Evolutionary conservation across 352 stramenopile species (phyloP).

Genomic region (Pythium insidiosum): DNA sequence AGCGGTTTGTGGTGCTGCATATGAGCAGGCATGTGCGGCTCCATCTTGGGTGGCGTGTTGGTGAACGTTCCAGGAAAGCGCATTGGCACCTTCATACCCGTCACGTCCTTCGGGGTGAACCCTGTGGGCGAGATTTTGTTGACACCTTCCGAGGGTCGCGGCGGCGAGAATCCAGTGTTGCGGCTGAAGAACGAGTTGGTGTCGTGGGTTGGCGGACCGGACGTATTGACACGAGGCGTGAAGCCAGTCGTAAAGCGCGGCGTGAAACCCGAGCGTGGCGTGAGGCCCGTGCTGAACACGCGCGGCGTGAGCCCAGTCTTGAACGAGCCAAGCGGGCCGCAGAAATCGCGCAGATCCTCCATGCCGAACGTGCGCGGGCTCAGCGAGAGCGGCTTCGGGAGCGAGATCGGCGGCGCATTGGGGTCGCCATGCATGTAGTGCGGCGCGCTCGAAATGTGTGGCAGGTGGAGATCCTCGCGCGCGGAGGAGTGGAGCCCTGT

Average conservation of each 20-base stretch:
- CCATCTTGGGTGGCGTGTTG: slow-evolving; percentile 50
- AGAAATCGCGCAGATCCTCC: slow-evolving; percentile 82
- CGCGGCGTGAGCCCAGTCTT: slow-evolving; percentile 77
- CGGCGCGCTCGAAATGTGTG: slow-evolving; percentile 21
- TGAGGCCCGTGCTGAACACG: slow-evolving; percentile 75
- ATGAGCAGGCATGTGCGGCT: slow-evolving; percentile 29
- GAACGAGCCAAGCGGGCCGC: slow-evolving; percentile 66
- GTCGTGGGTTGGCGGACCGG: slow-evolving; percentile 20
- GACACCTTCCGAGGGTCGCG: slow-evolving; percentile 25
- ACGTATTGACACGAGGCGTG: slow-evolving; percentile 57
- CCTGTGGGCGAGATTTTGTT: slow-evolving; percentile 76
- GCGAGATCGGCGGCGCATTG: slow-evolving; percentile 14
- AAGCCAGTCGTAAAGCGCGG: slow-evolving; percentile 75
- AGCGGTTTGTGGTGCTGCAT: slow-evolving; percentile 34
- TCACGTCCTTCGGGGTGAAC: slow-evolving; percentile 74
- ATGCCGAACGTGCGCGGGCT: slow-evolving; percentile 76
- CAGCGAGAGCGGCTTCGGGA: slow-evolving; percentile 69
- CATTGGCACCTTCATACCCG: slow-evolving; percentile 64
- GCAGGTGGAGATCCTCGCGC: slow-evolving; percentile 58
- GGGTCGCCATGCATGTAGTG: slow-evolving; percentile 29
- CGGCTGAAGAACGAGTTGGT: slow-evolving; percentile 36
- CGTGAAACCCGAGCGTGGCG: slow-evolving; percentile 74
- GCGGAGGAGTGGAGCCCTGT: slow-evolving; percentile 67
- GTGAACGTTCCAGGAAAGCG: slow-evolving; percentile 55
- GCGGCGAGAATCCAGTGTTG: slow-evolving; percentile 45